Percentiles rank a stretch among this genome's conserved stretches.
Conservation (phyloP, 2,329 filamentous ascomycete genomes). For the Aspergillus unguis region DNA sequence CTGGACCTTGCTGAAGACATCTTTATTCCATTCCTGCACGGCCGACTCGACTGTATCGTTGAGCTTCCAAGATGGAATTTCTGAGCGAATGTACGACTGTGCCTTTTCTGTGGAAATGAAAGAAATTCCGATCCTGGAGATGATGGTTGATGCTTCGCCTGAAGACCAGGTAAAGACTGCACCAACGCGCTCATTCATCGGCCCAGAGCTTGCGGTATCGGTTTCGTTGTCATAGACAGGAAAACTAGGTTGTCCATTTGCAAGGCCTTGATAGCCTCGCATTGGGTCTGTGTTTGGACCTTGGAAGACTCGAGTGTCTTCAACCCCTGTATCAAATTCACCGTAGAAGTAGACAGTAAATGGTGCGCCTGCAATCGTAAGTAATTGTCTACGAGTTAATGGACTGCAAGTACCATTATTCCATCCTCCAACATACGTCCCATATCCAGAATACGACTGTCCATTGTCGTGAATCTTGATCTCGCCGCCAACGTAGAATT, state of each 20-base stretch:
- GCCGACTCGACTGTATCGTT: slow-evolving; percentile 51
- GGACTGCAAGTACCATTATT: slow-evolving; percentile 31
- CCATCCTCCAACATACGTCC: slow-evolving; percentile 48
- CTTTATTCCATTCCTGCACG: slow-evolving; percentile 56
- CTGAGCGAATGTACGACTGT: slow-evolving; percentile 61
- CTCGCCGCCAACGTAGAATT: slow-evolving; percentile 44
- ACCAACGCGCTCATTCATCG: slow-evolving; percentile 54
- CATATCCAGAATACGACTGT: slow-evolving; percentile 46
- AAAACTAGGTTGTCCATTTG: slow-evolving; percentile 57
- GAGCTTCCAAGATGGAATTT: slow-evolving; percentile 64
- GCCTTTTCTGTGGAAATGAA: slow-evolving; percentile 64
- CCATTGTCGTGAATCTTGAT: slow-evolving; percentile 39
- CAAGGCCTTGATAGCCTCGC: slow-evolving; percentile 48
- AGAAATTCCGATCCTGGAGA: slow-evolving; percentile 63
- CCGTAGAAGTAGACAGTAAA: slow-evolving; percentile 47
- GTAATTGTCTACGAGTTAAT: background rate
- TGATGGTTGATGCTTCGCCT: slow-evolving; percentile 49
- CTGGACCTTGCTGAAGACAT: slow-evolving; percentile 49
- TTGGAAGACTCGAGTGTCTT: slow-evolving; percentile 37
- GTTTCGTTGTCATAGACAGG: slow-evolving; percentile 50
- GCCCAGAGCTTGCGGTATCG: slow-evolving; percentile 54
- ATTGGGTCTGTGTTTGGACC: slow-evolving; percentile 35
- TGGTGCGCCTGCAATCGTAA: slow-evolving; percentile 27
- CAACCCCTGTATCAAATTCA: slow-evolving; percentile 39
- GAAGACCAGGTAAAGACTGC: slow-evolving; percentile 60